These are phyloP conservation scores for Thuja plicata DNA, from an alignment of 83 land plant genomes.

Conservation along the genomic window DNA sequence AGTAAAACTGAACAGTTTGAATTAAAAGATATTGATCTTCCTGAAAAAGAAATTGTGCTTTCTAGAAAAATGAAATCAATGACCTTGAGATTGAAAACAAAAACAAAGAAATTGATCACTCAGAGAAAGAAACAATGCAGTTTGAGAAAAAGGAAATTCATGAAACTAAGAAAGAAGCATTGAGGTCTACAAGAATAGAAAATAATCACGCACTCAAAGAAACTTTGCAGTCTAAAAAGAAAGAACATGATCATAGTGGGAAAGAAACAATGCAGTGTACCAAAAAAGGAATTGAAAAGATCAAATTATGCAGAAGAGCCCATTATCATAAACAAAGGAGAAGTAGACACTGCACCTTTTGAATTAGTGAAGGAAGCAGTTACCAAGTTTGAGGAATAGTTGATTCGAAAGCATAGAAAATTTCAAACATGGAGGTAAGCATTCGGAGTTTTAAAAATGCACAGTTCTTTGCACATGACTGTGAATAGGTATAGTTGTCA, in stretches of 20 bases:
- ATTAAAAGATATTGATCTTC: neutral
- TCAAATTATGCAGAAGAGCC: neutral
- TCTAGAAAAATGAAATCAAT: neutral
- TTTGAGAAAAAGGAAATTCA: neutral
- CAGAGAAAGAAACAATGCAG: neutral
- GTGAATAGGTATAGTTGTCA: neutral
- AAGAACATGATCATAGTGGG: neutral
- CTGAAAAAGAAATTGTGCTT: neutral
- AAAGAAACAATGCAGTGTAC: neutral
- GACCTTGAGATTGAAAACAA: neutral
- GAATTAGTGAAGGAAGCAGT: constrained; percentile 70
- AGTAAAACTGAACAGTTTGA: neutral
- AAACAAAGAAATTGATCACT: neutral
- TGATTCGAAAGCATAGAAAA: constrained; percentile 61
- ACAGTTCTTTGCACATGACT: constrained; percentile 9
- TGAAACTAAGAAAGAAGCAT: neutral
- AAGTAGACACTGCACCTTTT: constrained; percentile 59
- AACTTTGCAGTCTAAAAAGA: neutral
- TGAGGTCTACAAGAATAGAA: neutral
- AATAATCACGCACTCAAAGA: neutral
- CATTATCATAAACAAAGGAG: constrained; percentile 14
- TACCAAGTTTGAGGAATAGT: constrained; percentile 63
- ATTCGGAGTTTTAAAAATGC: neutral
- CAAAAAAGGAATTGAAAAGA: neutral
- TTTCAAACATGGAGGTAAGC: constrained; percentile 47